phyloP scores from a whole-genome alignment of 768 basidiomycete species.

The Mycena rosella region DNA sequence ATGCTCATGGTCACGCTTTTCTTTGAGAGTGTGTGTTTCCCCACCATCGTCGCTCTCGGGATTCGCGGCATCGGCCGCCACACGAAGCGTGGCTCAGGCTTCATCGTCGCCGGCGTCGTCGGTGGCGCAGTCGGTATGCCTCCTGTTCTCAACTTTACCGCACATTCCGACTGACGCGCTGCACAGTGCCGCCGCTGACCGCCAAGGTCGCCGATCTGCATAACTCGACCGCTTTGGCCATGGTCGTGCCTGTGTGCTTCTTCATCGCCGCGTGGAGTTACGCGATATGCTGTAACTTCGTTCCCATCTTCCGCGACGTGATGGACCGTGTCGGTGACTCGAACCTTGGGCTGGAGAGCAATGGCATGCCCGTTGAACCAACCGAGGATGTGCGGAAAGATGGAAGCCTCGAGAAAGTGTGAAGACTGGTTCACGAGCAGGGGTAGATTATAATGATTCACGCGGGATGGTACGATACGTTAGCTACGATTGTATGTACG shows the following conservation, averaged over 20 bases:
- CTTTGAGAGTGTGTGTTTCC: conserved; percentile 53
- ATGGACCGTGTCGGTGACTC: conserved; percentile 42
- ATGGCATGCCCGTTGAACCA: neutral
- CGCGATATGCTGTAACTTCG: conserved; percentile 48
- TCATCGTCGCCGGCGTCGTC: conserved; percentile 49
- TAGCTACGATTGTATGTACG: neutral
- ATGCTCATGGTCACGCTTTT: conserved; percentile 50
- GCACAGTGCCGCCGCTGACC: conserved; percentile 47
- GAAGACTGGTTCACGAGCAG: neutral
- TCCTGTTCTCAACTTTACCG: neutral
- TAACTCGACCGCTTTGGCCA: conserved; percentile 49
- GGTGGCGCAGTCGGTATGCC: conserved; percentile 48
- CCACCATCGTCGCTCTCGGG: conserved; percentile 50
- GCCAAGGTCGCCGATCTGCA: conserved; percentile 47
- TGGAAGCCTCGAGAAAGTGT: neutral
- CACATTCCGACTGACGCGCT: neutral
- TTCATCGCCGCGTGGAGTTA: conserved; percentile 45
- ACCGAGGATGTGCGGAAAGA: neutral
- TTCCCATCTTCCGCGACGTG: conserved; percentile 43
- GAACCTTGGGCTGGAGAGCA: conserved; percentile 4
- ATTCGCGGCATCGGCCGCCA: conserved; percentile 50
- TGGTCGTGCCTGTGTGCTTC: conserved; percentile 50
- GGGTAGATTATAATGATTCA: neutral
- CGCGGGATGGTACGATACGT: too few relatives aligned
- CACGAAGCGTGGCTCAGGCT: conserved; percentile 50